phyloP scores from a whole-genome alignment of 208 protist species.

The Wallacemonas sp. region DNA sequence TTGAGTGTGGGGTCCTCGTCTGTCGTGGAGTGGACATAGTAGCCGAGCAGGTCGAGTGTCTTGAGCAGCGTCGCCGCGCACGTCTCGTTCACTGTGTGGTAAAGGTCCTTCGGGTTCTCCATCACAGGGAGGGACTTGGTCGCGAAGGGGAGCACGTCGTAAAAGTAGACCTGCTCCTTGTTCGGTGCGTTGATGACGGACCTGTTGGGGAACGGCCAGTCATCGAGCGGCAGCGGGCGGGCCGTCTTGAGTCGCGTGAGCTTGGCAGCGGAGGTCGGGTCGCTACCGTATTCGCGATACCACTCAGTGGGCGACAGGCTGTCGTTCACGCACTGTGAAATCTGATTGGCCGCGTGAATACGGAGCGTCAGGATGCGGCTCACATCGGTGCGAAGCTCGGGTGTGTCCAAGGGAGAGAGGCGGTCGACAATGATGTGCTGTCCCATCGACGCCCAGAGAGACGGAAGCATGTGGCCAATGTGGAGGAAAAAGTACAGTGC shows the following conservation, averaged over 20 bases:
- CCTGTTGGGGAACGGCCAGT: constrained; percentile 22
- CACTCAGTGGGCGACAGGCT: constrained; percentile 5
- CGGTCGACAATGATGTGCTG: constrained; percentile 43
- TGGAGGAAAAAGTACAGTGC: constrained; percentile 37
- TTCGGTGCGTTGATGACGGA: neutral
- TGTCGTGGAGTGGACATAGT: constrained; percentile 37
- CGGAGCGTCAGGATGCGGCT: constrained; percentile 40
- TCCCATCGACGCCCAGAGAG: constrained; percentile 28
- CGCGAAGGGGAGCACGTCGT: constrained; percentile 40
- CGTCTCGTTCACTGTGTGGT: constrained; percentile 34
- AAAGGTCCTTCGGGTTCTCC: constrained; percentile 11
- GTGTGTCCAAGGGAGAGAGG: constrained; percentile 40
- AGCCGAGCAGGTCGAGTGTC: constrained; percentile 57
- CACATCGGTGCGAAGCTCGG: constrained; percentile 32
- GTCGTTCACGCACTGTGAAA: constrained; percentile 16
- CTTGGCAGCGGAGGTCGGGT: constrained; percentile 7
- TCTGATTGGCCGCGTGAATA: constrained; percentile 30
- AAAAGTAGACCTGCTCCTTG: constrained; percentile 26
- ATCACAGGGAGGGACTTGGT: constrained; percentile 18
- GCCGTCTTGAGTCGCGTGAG: constrained; percentile 20
- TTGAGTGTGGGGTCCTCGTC: neutral
- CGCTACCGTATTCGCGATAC: constrained; percentile 21
- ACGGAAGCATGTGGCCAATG: constrained; percentile 36
- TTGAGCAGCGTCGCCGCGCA: constrained; percentile 45
- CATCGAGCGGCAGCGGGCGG: constrained; percentile 27